These are phyloP conservation scores for Exophiala mesophila DNA, from an alignment of 2,329 filamentous ascomycete species.

Conservation along the genomic window DNA sequence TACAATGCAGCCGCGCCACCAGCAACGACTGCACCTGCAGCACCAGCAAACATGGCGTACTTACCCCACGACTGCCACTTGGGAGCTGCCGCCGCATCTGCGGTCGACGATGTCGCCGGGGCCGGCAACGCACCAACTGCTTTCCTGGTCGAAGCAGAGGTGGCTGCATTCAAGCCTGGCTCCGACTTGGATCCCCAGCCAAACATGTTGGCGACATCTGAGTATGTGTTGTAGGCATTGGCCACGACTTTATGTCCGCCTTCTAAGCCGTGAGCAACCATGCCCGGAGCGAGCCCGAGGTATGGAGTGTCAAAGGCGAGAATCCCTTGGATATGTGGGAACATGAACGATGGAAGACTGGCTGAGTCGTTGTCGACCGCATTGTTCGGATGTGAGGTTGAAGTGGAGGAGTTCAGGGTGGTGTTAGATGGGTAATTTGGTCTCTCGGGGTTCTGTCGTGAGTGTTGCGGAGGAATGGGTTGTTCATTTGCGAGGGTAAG, in stretches of 20 bases:
- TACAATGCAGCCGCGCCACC: conserved; percentile 83
- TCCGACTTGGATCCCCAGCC: conserved; percentile 48
- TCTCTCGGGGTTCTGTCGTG: conserved; percentile 24
- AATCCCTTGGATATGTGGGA: conserved; percentile 85
- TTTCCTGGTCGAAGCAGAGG: conserved; percentile 20
- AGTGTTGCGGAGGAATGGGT: conserved; percentile 38
- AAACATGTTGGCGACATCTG: conserved; percentile 56
- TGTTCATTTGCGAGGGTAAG: conserved; percentile 68
- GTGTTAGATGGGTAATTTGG: conserved; percentile 26
- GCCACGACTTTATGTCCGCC: conserved; percentile 73
- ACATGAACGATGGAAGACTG: conserved; percentile 59
- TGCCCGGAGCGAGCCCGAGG: conserved; percentile 47
- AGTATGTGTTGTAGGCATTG: conserved; percentile 64
- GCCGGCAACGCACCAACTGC: conserved; percentile 29
- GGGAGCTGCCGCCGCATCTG: conserved; percentile 43
- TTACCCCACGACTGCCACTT: conserved; percentile 78
- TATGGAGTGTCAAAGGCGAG: conserved; percentile 94
- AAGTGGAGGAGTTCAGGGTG: conserved; percentile 20
- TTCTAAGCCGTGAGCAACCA: conserved; percentile 61
- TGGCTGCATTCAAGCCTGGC: conserved; percentile 17
- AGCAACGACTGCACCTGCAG: conserved; percentile 70
- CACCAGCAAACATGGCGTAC: conserved; percentile 79
- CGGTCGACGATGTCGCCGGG: conserved; percentile 27
- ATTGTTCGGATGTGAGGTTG: conserved; percentile 21
- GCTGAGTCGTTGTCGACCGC: conserved; percentile 18